Evolutionary conservation across 441 rosid species (phyloP).

Genomic region (Manihot esculenta): DNA sequence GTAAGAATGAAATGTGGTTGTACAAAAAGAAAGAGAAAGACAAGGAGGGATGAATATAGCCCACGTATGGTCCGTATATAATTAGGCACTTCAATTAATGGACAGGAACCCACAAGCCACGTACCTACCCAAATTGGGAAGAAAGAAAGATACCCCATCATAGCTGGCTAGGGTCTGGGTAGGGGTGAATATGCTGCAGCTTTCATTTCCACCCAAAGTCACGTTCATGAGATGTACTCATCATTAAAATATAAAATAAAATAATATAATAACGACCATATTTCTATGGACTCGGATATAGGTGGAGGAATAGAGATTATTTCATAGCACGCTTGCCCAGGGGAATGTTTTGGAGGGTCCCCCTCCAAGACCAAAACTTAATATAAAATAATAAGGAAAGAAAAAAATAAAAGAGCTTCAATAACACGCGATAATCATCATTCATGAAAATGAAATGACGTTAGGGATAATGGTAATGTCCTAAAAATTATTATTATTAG

Average conservation of each 20-base stretch:
- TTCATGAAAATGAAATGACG: slow-evolving; percentile 23
- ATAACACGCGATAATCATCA: slow-evolving; percentile 11
- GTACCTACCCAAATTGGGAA: no score
- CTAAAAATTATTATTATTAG: slow-evolving; percentile 28
- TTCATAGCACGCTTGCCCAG: slow-evolving; percentile 28
- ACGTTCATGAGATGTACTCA: no score
- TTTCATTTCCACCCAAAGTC: no score
- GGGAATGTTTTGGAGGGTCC: slow-evolving; percentile 32
- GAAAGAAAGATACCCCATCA: no score
- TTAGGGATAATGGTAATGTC: slow-evolving; percentile 15
- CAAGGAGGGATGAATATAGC: no score
- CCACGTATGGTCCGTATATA: no score
- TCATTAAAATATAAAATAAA: not conserved
- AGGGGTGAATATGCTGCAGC: no score
- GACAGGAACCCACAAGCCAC: no score
- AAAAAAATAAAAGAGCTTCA: not conserved
- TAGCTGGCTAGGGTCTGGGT: no score
- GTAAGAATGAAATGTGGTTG: no score
- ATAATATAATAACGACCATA: not conserved
- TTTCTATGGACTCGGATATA: slow-evolving; percentile 8
- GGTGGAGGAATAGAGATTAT: slow-evolving; percentile 15
- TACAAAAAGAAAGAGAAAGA: no score
- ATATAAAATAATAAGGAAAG: not conserved
- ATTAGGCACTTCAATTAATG: no score
- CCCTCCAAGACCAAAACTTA: not conserved